These are phyloP conservation scores for Artemisia argyi DNA, from an alignment of 129 eudicot species.

Conservation along the genomic window DNA sequence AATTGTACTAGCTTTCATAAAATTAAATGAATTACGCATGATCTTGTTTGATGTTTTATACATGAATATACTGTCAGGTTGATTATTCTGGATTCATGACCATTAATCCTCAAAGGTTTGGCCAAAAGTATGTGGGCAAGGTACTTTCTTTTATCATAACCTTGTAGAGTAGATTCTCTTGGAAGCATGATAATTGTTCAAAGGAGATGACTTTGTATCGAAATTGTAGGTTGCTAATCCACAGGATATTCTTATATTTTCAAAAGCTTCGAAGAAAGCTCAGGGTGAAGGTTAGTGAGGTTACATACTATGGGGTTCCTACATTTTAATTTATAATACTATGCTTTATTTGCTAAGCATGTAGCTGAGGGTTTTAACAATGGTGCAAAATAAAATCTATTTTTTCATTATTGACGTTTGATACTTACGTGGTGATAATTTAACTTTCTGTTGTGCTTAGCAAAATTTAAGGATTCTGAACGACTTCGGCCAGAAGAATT, in stretches of 20 bases:
- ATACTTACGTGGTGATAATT: constrained; percentile 20
- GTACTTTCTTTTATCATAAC: constrained; percentile 37
- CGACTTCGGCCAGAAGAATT: constrained; percentile 92
- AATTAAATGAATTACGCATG: constrained; percentile 1
- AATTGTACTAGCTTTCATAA: too few species aligned
- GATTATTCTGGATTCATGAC: constrained; percentile 98
- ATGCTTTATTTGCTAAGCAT: constrained; percentile 1
- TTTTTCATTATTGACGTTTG: constrained; percentile 13
- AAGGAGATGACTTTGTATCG: constrained; percentile 20
- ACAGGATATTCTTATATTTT: constrained; percentile 92
- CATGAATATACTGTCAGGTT: constrained; percentile 50
- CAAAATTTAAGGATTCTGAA: constrained; percentile 69
- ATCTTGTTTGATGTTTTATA: background rate
- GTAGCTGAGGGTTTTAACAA: background rate
- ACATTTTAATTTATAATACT: constrained; percentile 8
- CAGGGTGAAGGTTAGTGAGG: constrained; percentile 56
- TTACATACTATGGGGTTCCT: background rate
- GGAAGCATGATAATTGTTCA: background rate
- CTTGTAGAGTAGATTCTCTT: constrained; percentile 1
- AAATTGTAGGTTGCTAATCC: constrained; percentile 88
- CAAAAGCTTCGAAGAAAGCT: constrained; percentile 70
- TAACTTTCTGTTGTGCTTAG: constrained; percentile 35
- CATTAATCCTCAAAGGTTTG: constrained; percentile 95
- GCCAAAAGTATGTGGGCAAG: constrained; percentile 99
- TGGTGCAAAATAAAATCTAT: background rate